phyloP scores from a whole-genome alignment of 768 basidiomycete genomes.

The Mycena pura region DNA sequence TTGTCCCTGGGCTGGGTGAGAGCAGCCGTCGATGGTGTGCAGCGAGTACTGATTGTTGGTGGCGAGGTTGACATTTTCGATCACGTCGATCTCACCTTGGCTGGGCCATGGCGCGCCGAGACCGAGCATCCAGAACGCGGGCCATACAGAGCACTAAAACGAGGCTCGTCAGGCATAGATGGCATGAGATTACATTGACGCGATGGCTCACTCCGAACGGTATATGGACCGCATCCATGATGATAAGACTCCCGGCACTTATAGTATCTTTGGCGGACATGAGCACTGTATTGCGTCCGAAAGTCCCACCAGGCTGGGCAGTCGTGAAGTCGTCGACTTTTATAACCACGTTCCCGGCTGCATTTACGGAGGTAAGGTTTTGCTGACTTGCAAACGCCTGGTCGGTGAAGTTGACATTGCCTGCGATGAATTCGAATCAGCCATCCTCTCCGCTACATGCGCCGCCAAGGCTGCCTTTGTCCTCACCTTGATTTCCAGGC shows the following conservation, averaged over 20 bases:
- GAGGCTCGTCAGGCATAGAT: neutral
- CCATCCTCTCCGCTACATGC: no score
- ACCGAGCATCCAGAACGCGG: conserved; percentile 54
- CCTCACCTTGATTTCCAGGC: neutral
- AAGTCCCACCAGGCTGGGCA: conserved; percentile 47
- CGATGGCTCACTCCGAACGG: conserved; percentile 68
- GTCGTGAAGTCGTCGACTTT: conserved; percentile 73
- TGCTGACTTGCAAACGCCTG: conserved; percentile 28
- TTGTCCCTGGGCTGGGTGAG: no score
- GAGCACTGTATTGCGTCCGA: conserved; percentile 67
- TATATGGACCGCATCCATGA: conserved; percentile 51
- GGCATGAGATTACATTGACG: no score
- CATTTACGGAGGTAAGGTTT: conserved; percentile 61
- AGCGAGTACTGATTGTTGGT: conserved; percentile 62
- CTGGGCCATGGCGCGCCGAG: conserved; percentile 45
- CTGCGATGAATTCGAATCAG: no score
- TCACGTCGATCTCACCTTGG: conserved; percentile 50
- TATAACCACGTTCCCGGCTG: conserved; percentile 65
- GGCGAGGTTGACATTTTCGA: conserved; percentile 65
- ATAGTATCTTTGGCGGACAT: no score
- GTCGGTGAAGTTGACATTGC: conserved; percentile 17
- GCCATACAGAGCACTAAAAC: conserved; percentile 47
- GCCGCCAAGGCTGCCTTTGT: neutral
- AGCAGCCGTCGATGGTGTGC: conserved; percentile 52
- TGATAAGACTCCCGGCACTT: conserved; percentile 51